These are phyloP conservation scores for Petasospora fabianii DNA, from an alignment of 1,139 yeast species.

Conservation along the genomic window DNA sequence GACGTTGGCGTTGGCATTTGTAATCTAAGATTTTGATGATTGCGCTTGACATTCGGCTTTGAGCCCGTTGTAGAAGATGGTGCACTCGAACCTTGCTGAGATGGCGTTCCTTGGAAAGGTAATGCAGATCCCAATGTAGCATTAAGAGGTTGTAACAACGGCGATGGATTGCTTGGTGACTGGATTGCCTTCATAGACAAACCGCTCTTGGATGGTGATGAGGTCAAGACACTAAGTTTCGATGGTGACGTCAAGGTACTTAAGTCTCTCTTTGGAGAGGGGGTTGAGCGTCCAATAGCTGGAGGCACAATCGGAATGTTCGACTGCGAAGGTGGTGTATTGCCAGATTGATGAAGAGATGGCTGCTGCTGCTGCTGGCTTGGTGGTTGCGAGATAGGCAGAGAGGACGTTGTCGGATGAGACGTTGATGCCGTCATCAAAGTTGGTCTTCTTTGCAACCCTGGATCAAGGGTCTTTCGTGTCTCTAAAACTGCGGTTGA, in stretches of 20 bases:
- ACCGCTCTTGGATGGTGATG: slow-evolving; percentile 23
- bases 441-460: slow-evolving; percentile 25
- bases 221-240: slow-evolving; percentile 13
- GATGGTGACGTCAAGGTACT: slow-evolving; percentile 21
- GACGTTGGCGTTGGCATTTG: slow-evolving; percentile 49
- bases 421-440: slow-evolving; percentile 5
- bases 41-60: slow-evolving; percentile 31
- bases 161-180: slow-evolving; percentile 25
- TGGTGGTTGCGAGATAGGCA: slow-evolving; percentile 1
- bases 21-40: slow-evolving; percentile 39
- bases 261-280: slow-evolving; percentile 26
- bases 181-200: slow-evolving; percentile 26
- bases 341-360: background rate
- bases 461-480: slow-evolving; percentile 28
- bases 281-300: slow-evolving; percentile 20
- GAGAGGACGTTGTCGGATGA: slow-evolving; percentile 5
- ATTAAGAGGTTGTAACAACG: slow-evolving; percentile 26
- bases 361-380: too few species aligned
- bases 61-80: slow-evolving; percentile 31
- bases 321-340: background rate
- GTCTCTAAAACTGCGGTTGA: slow-evolving; percentile 47
- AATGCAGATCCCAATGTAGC: slow-evolving; percentile 7
- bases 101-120: too few species aligned
- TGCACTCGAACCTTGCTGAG: too few species aligned
- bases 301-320: slow-evolving; percentile 11